Evolutionary conservation across 352 stramenopile genomes (phyloP).

Genomic region (Globisporangium apiculatum): DNA sequence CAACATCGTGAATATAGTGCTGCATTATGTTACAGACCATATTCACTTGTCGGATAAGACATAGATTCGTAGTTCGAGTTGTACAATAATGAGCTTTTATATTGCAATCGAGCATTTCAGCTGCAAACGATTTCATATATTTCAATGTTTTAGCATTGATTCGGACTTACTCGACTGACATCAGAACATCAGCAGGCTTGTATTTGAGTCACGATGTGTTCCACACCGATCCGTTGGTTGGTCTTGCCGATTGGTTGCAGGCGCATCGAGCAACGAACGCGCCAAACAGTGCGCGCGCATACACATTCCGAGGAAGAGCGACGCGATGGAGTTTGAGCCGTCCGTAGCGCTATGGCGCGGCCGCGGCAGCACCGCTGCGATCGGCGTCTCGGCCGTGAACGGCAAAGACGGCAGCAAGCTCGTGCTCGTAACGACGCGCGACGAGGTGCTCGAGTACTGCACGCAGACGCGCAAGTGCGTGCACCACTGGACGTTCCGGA

Average conservation of each 20-base stretch:
- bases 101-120: no score
- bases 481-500: slow-evolving; percentile 74
- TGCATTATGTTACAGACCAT: no score
- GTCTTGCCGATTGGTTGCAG: slow-evolving; percentile 9
- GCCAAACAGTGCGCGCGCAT: background rate
- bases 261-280: background rate
- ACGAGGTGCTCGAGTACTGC: slow-evolving; percentile 66
- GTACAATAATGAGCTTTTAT: no score
- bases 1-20: background rate
- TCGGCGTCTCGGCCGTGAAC: slow-evolving; percentile 33
- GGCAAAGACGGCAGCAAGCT: slow-evolving; percentile 46
- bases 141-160: background rate
- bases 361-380: slow-evolving; percentile 35
- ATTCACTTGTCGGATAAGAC: no score
- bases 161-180: background rate
- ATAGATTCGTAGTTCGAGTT: no score
- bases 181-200: background rate
- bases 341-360: slow-evolving; percentile 56
- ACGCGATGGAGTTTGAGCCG: slow-evolving; percentile 63
- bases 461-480: slow-evolving; percentile 55
- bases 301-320: background rate
- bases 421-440: slow-evolving; percentile 53
- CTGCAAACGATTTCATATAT: no score
- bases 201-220: background rate
- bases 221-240: slow-evolving; percentile 18